Conservation (phyloP, 2,329 filamentous ascomycete genomes). For the Lachnum nothofagi region DNA sequence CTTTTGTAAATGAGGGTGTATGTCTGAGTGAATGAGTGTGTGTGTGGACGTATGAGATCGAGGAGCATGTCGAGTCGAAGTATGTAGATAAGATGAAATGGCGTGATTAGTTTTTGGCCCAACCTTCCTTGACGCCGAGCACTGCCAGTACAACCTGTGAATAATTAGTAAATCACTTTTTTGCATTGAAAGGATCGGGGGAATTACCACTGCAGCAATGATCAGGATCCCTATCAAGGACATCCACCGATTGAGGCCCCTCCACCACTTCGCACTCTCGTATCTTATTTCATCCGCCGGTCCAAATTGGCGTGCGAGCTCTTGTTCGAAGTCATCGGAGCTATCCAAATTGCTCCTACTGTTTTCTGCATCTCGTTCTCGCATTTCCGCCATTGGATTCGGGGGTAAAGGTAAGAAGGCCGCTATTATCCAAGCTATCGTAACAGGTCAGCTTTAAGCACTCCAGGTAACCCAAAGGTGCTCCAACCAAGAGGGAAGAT, state of each 20-base stretch:
- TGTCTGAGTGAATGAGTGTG: no score
- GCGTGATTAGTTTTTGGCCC: slow-evolving; percentile 7
- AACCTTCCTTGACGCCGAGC: slow-evolving; percentile 22
- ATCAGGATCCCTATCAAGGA: slow-evolving; percentile 51
- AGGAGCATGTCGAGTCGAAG: neutral
- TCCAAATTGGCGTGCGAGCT: slow-evolving; percentile 27
- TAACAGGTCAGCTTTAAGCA: slow-evolving; percentile 5
- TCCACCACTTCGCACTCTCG: slow-evolving; percentile 61
- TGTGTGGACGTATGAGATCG: neutral
- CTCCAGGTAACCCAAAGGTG: neutral
- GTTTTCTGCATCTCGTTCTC: slow-evolving; percentile 37
- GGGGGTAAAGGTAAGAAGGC: slow-evolving; percentile 67
- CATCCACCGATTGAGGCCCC: slow-evolving; percentile 58
- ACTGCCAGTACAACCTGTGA: slow-evolving; percentile 28
- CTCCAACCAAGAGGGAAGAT: slow-evolving; percentile 65
- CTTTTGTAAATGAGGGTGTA: neutral
- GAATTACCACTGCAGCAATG: slow-evolving; percentile 46
- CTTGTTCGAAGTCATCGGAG: slow-evolving; percentile 20
- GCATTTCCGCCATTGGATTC: slow-evolving; percentile 48
- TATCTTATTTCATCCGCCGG: slow-evolving; percentile 32
- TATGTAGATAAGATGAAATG: neutral
- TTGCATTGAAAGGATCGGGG: neutral
- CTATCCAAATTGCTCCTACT: slow-evolving; percentile 30
- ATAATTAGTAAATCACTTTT: slow-evolving; percentile 2
- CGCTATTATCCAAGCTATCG: slow-evolving; percentile 71